Conservation (phyloP, 495 filamentous ascomycete species). For the Letharia lupina region DNA sequence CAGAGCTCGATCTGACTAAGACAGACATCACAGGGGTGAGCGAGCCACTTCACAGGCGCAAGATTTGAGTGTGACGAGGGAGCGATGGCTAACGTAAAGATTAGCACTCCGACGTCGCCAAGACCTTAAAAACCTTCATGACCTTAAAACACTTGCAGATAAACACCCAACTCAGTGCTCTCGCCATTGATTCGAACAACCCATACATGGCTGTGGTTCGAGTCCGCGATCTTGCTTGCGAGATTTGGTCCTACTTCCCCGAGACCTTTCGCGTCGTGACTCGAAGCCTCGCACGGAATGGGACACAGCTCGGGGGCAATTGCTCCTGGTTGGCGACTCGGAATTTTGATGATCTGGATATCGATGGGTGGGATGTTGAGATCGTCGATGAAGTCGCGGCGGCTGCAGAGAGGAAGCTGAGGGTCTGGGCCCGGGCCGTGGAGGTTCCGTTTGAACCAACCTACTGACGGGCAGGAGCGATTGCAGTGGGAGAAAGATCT, state of each 20-base stretch:
- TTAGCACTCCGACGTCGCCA: not conserved
- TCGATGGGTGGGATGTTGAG: not conserved
- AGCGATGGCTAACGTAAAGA: not conserved
- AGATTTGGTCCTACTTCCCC: not conserved
- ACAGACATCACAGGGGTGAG: slow-evolving; percentile 2
- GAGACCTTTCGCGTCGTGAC: not conserved
- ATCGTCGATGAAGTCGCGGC: not conserved
- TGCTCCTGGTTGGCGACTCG: not conserved
- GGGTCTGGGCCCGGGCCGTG: not conserved
- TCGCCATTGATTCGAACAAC: not conserved
- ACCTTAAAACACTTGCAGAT: not conserved
- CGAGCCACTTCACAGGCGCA: not conserved
- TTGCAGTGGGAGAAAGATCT: not conserved
- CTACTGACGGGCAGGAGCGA: not conserved
- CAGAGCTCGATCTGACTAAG: not conserved
- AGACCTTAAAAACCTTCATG: not conserved
- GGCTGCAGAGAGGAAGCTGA: not conserved
- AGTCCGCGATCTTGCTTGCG: not conserved
- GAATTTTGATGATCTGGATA: not conserved
- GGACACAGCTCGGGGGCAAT: not conserved
- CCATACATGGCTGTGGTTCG: not conserved
- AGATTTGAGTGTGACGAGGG: not conserved
- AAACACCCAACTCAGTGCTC: not conserved
- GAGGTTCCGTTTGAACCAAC: not conserved
- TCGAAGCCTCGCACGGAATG: not conserved